Percentiles rank a stretch among this genome's conserved stretches.
phyloP scores from a whole-genome alignment of 345 rosid species.

The Xanthoceras sorbifolium region DNA sequence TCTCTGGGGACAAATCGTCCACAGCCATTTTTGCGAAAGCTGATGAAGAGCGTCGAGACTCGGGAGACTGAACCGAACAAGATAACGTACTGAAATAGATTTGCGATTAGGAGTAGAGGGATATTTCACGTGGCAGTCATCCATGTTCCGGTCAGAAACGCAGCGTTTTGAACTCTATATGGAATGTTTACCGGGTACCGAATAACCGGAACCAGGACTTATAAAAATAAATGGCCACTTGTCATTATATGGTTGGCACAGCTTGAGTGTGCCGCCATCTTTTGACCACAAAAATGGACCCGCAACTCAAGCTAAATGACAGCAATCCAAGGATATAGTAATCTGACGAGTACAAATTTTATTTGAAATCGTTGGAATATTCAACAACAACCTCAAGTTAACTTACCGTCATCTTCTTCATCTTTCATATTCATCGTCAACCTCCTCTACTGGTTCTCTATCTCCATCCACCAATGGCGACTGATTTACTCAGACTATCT shows the following conservation, averaged over 20 bases:
- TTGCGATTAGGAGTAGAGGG: constrained; percentile 10
- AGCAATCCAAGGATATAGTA: background rate
- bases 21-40: constrained; percentile 28
- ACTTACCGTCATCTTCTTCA: background rate
- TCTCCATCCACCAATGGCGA: constrained; percentile 39
- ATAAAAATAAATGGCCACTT: background rate
- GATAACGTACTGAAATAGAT: constrained; percentile 3
- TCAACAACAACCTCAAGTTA: background rate
- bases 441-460: background rate
- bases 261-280: background rate
- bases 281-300: constrained; percentile 21
- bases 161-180: background rate
- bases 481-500: constrained; percentile 42
- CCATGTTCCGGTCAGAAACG: no score
- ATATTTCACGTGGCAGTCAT: background rate
- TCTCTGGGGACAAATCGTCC: constrained; percentile 31
- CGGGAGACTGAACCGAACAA: background rate
- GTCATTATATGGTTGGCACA: background rate
- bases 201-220: background rate
- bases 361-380: constrained; percentile 6
- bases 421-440: background rate
- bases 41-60: background rate
- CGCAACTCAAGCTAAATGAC: background rate
- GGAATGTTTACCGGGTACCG: background rate
- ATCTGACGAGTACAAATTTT: constrained; percentile 13